Evolutionary conservation across 1,284 basidiomycete genomes (phyloP).

Genomic region (Marasmius fiardii): DNA sequence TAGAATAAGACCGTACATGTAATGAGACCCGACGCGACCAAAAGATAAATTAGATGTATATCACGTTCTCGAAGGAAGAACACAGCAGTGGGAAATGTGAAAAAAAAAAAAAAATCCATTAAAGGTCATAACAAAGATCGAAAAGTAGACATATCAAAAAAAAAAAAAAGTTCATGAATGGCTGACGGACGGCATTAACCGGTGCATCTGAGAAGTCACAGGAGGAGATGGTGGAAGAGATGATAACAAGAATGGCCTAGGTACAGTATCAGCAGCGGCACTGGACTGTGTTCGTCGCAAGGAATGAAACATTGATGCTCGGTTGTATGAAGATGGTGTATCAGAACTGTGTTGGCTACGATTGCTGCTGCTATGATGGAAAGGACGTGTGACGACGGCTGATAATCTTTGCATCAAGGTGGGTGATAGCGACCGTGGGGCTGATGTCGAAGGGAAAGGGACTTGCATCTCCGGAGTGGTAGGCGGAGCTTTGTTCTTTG

Average conservation of each 20-base stretch:
- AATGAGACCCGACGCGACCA: too few relatives aligned
- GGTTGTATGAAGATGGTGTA: neutral
- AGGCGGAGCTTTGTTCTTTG: too few relatives aligned
- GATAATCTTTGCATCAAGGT: conserved; percentile 1
- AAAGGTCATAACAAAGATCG: neutral
- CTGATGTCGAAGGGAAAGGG: neutral
- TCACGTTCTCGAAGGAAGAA: too few relatives aligned
- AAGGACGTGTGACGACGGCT: neutral
- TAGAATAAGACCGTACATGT: too few relatives aligned
- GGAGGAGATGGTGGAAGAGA: neutral
- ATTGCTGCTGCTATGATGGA: neutral
- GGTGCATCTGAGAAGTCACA: neutral
- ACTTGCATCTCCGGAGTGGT: neutral
- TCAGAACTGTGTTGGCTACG: neutral
- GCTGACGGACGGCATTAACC: neutral
- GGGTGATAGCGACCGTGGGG: neutral
- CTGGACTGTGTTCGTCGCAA: conserved; percentile 1
- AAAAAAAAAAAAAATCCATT: neutral
- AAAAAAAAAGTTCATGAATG: conserved; percentile 2
- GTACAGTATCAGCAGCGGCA: neutral
- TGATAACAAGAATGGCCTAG: neutral
- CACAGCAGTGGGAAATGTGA: neutral
- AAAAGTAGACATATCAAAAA: neutral
- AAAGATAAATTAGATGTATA: too few relatives aligned
- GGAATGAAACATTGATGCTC: neutral